Evolutionary conservation across 345 rosid species (phyloP).

Genomic region (Dipteronia dyeriana): DNA sequence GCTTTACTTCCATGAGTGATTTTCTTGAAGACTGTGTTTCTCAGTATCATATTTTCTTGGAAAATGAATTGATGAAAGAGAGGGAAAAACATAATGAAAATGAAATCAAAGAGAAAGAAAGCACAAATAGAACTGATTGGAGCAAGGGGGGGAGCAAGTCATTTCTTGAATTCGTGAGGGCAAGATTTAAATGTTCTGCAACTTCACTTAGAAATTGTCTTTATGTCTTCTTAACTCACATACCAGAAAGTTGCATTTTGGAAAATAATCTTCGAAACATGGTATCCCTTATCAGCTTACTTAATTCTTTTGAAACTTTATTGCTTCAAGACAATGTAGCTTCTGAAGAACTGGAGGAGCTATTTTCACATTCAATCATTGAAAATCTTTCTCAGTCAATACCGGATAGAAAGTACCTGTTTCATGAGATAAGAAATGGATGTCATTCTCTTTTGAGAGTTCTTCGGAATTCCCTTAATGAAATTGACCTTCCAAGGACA

Average conservation of each 20-base stretch:
- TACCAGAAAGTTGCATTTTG: conserved; percentile 24
- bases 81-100: conserved; percentile 10
- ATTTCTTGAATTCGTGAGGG: conserved; percentile 33
- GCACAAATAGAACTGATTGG: neutral
- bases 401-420: neutral
- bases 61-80: conserved; percentile 17
- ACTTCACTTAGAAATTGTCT: conserved; percentile 28
- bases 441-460: conserved; percentile 29
- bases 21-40: conserved; percentile 31
- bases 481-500: conserved; percentile 30
- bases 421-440: conserved; percentile 23
- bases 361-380: conserved; percentile 19
- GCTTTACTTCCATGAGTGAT: conserved; percentile 26
- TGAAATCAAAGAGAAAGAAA: neutral
- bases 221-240: conserved; percentile 29
- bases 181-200: conserved; percentile 1
- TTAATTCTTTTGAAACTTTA: conserved; percentile 25
- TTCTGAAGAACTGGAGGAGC: conserved; percentile 29
- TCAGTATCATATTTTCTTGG: conserved; percentile 28
- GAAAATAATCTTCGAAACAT: conserved; percentile 20
- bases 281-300: conserved; percentile 18
- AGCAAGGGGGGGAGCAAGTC: conserved; percentile 14
- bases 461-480: conserved; percentile 12
- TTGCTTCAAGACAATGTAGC: conserved; percentile 20
- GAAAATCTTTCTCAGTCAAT: neutral